Percentiles rank a stretch among this genome's conserved stretches.
phyloP scores from a whole-genome alignment of 2,329 filamentous ascomycete genomes.

The Cladophialophora carrionii region DNA sequence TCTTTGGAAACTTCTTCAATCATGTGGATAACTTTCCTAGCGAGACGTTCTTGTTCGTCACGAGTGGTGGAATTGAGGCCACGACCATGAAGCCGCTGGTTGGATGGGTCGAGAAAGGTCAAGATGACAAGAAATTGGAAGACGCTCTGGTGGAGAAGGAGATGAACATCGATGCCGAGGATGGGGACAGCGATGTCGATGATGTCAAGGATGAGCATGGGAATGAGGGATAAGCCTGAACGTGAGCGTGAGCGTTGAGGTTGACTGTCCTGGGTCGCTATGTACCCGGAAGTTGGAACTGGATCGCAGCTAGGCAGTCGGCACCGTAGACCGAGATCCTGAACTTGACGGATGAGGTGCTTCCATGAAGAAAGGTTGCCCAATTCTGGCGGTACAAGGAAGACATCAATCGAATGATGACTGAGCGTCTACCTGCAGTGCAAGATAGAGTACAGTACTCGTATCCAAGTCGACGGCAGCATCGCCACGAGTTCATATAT shows the following conservation, averaged over 20 bases:
- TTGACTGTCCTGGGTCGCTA: not conserved
- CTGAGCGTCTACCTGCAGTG: too few species aligned
- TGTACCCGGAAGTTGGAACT: not conserved
- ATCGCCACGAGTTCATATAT: too few species aligned
- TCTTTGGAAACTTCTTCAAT: constrained; percentile 80
- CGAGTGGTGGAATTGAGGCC: constrained; percentile 67
- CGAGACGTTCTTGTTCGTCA: constrained; percentile 74
- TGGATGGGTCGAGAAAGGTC: constrained; percentile 12
- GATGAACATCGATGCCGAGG: constrained; percentile 29
- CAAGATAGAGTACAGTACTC: too few species aligned
- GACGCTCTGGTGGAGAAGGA: constrained; percentile 14
- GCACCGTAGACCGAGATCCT: too few species aligned
- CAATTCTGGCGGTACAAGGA: too few species aligned
- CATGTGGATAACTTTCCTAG: constrained; percentile 75
- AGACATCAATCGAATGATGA: too few species aligned
- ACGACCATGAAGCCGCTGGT: constrained; percentile 52
- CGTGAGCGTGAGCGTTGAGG: not conserved
- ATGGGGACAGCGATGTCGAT: constrained; percentile 34
- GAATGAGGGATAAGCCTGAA: constrained; percentile 36
- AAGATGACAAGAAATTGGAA: constrained; percentile 9
- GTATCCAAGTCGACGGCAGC: too few species aligned
- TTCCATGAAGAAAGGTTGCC: too few species aligned
- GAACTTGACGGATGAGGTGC: too few species aligned
- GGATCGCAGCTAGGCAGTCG: too few species aligned
- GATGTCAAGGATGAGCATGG: constrained; percentile 36